These are phyloP conservation scores for Coriaria nepalensis DNA, from an alignment of 306 rosid genomes.

Conservation along the genomic window DNA sequence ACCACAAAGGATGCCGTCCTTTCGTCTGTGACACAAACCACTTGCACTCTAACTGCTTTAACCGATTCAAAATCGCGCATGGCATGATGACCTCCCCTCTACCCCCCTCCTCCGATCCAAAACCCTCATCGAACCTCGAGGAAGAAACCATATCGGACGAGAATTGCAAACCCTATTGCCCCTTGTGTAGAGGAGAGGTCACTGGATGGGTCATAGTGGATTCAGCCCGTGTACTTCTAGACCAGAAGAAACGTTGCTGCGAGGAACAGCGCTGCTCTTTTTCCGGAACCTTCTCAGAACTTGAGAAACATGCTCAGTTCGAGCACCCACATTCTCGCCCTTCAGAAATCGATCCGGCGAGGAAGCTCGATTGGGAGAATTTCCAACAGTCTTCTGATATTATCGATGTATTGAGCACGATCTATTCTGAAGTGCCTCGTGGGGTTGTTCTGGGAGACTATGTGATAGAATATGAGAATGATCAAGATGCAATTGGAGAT, in stretches of 20 bases:
- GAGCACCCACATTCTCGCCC: conserved; percentile 90
- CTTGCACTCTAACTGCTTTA: conserved; percentile 82
- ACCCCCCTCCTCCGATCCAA: conserved; percentile 29
- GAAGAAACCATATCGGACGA: conserved; percentile 18
- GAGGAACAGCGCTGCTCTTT: conserved; percentile 61
- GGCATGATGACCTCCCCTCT: conserved; percentile 24
- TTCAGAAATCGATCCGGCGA: conserved; percentile 82
- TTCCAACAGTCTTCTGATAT: conserved; percentile 98
- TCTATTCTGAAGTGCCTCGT: conserved; percentile 80
- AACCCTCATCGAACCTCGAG: conserved; percentile 7
- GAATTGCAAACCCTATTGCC: conserved; percentile 53
- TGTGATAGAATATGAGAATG: conserved; percentile 86
- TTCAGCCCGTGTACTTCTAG: conserved; percentile 52
- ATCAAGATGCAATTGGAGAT: conserved; percentile 40
- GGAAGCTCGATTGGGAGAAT: conserved; percentile 94
- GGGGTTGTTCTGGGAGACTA: conserved; percentile 93
- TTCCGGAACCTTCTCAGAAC: conserved; percentile 62
- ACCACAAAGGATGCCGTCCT: conserved; percentile 74
- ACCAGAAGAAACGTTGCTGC: conserved; percentile 75
- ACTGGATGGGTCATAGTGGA: conserved; percentile 73
- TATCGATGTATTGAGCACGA: conserved; percentile 89
- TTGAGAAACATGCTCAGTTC: conserved; percentile 61
- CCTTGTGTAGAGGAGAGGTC: conserved; percentile 88
- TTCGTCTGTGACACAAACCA: conserved; percentile 86
- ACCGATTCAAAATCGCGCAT: conserved; percentile 64